Evolutionary conservation across 2,329 filamentous ascomycete species (phyloP), one percentile per base, ranked within the genome.

Genomic region (Trichoderma sp.): DNA sequence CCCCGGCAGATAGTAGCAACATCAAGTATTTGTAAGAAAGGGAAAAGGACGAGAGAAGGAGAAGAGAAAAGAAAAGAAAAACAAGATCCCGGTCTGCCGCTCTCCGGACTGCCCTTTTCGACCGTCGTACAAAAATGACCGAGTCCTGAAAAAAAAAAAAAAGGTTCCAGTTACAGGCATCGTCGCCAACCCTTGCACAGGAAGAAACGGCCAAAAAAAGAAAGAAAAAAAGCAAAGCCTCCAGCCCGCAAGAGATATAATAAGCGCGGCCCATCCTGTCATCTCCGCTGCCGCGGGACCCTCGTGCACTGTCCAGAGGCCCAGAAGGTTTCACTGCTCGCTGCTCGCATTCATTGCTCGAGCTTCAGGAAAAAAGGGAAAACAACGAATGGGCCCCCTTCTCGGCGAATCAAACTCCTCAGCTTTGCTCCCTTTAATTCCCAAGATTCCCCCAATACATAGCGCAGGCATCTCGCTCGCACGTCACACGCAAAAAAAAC

Each of bases 241-340:
- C 32, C 32, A 39, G 47, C 64, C 43, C 47, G 56, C 51, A 28
- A 28, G 24, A 34, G 32, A 24, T 39, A 57, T 69, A 51, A 69
- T 69, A 69, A 69, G 66, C 66, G 56, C 66, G 56, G 66, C 66
- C 43, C 53, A 60, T 69, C 66, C 66, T 69, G 66, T 69, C 66
- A 69, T 69, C 66, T 69, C 66, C 66, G 56, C 66, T 60, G 32
- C 65, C 56, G 39, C 66, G 57, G 56, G 53, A 36, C 53, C 24
- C 65, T 61, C 64, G 53, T 57, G 53, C 24, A 28, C 53, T 26
- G 53, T 57, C 53, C 26, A 32, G 56, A 57, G 53, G 53, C 15
- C 51, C 26, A 30, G 56, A 56, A 11, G 51, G 51, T 56, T 56
- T 56, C 51, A 56, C n/a, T 43, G 39, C 39, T 43, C 39, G 34